Base-by-base conservation (phyloP, 2,329 filamentous ascomycete species). In the Claviceps fusiformis region DNA sequence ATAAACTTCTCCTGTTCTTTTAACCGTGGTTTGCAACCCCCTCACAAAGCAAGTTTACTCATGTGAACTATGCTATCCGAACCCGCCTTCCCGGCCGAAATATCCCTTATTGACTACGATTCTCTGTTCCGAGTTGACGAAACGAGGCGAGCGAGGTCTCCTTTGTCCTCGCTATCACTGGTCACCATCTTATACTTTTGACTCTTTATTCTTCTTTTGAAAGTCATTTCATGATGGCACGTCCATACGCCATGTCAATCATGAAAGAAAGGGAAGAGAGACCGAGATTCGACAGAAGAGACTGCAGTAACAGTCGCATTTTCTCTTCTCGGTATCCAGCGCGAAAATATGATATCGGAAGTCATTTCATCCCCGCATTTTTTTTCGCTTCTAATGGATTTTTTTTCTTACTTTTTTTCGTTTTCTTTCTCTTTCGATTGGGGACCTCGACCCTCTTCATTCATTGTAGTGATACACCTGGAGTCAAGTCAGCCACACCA, bases 381-480 rank as follows among this genome's bases (percentile, higher is more conserved):
- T 13, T 4, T 45, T 11, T 24, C 8, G n/a, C 8, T 19, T 47
- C 35, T 5, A 33, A 13, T 15, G 37, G 17, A 6, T 24, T 43
- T 13, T 50, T 31, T 7, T 43, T 33, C 19, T 39, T 27, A 35
- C 24, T 17, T 31, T 29, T 29, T 13, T 47, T 19, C 3, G 5
- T 17, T 15, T 17, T 19, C 27, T 39, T n/a, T 1, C 31, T 50
- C 17, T 27, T 29, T 9, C 4, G 8, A 19, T 49, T 13, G 37
- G n/a, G 9, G 19, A 37, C 10, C 13, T 9, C 7, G 31, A 37
- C 37, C n/a, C 37, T 58, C 57, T 64, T 76, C 78, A 92, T 74
- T 95, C 88, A 68, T 95, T 92, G 75, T 89, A 92, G 70, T 95
- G 88, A 70, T 90, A 95, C 59, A 93, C 85, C 88, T 93, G 19